These are phyloP conservation scores for Cytidiella melzeri DNA, from an alignment of 768 basidiomycete genomes.

Conservation along the genomic window DNA sequence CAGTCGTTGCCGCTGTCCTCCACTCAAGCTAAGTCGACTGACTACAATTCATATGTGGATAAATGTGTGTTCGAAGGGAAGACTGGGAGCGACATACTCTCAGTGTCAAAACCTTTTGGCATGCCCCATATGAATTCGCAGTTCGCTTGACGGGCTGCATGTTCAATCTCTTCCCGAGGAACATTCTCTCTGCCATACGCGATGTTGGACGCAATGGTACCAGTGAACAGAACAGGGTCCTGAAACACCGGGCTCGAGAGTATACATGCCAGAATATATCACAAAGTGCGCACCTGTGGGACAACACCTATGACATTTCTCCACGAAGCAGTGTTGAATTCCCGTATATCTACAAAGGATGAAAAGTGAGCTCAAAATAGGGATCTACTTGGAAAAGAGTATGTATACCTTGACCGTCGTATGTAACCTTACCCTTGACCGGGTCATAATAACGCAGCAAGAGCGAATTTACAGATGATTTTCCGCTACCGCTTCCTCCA, in stretches of 20 bases:
- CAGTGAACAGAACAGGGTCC: constrained; percentile 86
- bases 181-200: constrained; percentile 76
- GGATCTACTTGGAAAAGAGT: neutral
- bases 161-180: constrained; percentile 78
- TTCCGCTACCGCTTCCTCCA: constrained; percentile 90
- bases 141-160: constrained; percentile 85
- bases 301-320: constrained; percentile 87
- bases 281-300: constrained; percentile 50
- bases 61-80: too few relatives aligned
- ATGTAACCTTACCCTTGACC: constrained; percentile 72
- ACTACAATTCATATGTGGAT: too few relatives aligned
- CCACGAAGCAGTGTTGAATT: constrained; percentile 85
- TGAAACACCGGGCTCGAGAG: constrained; percentile 7
- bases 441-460: constrained; percentile 89
- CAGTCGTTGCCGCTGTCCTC: constrained; percentile 76
- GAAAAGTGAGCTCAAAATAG: neutral
- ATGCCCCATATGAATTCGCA: constrained; percentile 96
- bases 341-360: constrained; percentile 62
- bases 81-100: constrained; percentile 49
- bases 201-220: constrained; percentile 93
- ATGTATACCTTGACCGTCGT: constrained; percentile 71
- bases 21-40: constrained; percentile 62
- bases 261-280: neutral
- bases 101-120: constrained; percentile 90
- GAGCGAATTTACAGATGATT: constrained; percentile 86